Evolutionary conservation across 495 filamentous ascomycete species (phyloP).

Genomic region (Apodospora peruviana): DNA sequence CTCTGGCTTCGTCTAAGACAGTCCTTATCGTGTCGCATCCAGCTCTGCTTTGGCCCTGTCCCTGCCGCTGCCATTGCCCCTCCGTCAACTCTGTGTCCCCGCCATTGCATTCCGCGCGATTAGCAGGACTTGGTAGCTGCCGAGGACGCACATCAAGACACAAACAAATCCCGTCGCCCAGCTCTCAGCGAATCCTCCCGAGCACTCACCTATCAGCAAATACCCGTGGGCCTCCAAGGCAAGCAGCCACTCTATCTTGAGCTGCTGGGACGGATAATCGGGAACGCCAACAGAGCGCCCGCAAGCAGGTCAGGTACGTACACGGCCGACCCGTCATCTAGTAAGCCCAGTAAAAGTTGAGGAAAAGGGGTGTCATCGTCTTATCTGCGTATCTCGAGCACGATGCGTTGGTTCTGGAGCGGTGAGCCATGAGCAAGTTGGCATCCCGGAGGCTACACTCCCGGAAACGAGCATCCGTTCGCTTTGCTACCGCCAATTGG

Average conservation of each 20-base stretch:
- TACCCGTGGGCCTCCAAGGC: neutral
- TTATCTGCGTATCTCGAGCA: slow-evolving; percentile 6
- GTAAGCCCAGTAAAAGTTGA: neutral
- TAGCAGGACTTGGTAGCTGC: neutral
- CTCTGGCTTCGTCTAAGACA: slow-evolving; percentile 12
- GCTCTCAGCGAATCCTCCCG: neutral
- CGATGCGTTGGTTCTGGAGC: slow-evolving; percentile 13
- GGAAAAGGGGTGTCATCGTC: slow-evolving; percentile 1
- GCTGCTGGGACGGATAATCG: neutral
- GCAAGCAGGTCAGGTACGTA: neutral
- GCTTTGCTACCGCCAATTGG: slow-evolving; percentile 4
- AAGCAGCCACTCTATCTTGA: neutral
- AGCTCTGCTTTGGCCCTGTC: slow-evolving; percentile 4
- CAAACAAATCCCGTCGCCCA: neutral
- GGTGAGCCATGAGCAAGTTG: slow-evolving; percentile 11
- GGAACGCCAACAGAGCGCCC: neutral
- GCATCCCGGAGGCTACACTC: slow-evolving; percentile 15
- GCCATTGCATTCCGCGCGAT: neutral
- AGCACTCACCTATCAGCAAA: neutral
- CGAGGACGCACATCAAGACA: slow-evolving; percentile 1
- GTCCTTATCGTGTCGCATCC: slow-evolving; percentile 17
- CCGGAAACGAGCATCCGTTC: slow-evolving; percentile 16
- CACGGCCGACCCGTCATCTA: neutral
- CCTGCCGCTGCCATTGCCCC: neutral
- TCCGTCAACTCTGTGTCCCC: neutral